Conservation (phyloP, 2,329 filamentous ascomycete species). For the Ascosphaera pollenicola region DNA sequence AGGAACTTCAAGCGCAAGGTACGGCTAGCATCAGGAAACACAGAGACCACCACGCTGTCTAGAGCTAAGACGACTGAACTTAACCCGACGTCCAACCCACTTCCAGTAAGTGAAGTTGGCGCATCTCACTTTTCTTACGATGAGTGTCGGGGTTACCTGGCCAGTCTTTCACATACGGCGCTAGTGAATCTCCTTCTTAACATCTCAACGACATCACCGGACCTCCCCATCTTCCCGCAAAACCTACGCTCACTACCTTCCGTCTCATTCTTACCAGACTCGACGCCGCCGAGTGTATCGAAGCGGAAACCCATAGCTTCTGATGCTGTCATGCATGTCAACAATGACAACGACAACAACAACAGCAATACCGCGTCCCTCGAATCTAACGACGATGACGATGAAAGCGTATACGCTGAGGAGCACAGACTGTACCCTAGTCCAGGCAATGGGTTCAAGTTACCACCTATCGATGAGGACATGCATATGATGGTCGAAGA, state of each 20-base stretch:
- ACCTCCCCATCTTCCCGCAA: constrained; percentile 40
- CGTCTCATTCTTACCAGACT: constrained; percentile 6
- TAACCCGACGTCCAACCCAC: constrained; percentile 6
- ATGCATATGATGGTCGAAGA: constrained; percentile 40
- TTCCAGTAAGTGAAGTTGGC: constrained; percentile 9
- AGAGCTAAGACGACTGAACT: too few relatives aligned
- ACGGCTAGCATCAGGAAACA: too few relatives aligned
- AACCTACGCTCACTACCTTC: constrained; percentile 10
- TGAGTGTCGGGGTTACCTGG: constrained; percentile 42
- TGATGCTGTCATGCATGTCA: not conserved
- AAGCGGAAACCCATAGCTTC: not conserved
- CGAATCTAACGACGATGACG: constrained; percentile 12
- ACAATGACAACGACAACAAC: not conserved
- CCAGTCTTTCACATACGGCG: constrained; percentile 34
- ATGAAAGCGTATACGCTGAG: constrained; percentile 27
- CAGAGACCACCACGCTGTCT: too few relatives aligned
- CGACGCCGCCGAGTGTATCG: constrained; percentile 1
- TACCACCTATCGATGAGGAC: constrained; percentile 36
- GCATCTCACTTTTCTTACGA: constrained; percentile 11
- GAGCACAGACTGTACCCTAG: constrained; percentile 40
- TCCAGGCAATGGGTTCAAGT: constrained; percentile 36
- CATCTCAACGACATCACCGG: constrained; percentile 37
- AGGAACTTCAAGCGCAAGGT: too few relatives aligned
- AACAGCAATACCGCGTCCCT: too few relatives aligned
- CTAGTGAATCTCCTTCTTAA: constrained; percentile 44